Conservation (phyloP, 352 stramenopile species). For the Phytophthora capsici region DNA sequence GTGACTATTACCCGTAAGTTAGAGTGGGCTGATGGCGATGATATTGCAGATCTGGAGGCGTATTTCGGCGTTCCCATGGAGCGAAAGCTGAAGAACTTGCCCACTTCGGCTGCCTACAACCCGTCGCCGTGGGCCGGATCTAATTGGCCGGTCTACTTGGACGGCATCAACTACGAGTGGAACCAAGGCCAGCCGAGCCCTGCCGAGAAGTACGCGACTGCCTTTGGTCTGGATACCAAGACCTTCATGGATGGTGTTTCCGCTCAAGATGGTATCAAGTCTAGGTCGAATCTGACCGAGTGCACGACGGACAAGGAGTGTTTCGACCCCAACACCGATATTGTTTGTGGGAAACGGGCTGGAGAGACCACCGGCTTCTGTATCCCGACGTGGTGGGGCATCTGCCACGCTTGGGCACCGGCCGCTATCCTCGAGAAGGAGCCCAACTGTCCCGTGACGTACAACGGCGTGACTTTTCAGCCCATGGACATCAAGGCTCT, state of each 20-base stretch:
- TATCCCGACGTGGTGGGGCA: slow-evolving; percentile 39
- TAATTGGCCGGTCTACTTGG: slow-evolving; percentile 63
- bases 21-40: slow-evolving; percentile 1
- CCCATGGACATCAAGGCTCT: slow-evolving; percentile 43
- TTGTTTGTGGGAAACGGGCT: slow-evolving; percentile 25
- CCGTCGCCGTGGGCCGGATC: slow-evolving; percentile 20
- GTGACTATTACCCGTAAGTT: neutral
- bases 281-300: slow-evolving; percentile 7
- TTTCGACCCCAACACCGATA: slow-evolving; percentile 13
- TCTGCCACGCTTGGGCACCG: slow-evolving; percentile 44
- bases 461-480: slow-evolving; percentile 46
- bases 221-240: slow-evolving; percentile 37
- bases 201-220: slow-evolving; percentile 48
- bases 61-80: slow-evolving; percentile 23
- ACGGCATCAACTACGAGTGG: slow-evolving; percentile 62
- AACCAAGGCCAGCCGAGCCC: slow-evolving; percentile 27
- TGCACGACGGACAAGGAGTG: slow-evolving; percentile 34
- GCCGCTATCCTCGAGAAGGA: slow-evolving; percentile 38
- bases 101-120: slow-evolving; percentile 2
- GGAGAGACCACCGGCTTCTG: slow-evolving; percentile 33
- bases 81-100: slow-evolving; percentile 21
- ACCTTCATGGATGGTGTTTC: slow-evolving; percentile 46
- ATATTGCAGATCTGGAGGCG: slow-evolving; percentile 19
- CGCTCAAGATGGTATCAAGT: slow-evolving; percentile 29
- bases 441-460: slow-evolving; percentile 34